phyloP scores from a whole-genome alignment of 495 filamentous ascomycete species.

The Oleoguttula mirabilis region DNA sequence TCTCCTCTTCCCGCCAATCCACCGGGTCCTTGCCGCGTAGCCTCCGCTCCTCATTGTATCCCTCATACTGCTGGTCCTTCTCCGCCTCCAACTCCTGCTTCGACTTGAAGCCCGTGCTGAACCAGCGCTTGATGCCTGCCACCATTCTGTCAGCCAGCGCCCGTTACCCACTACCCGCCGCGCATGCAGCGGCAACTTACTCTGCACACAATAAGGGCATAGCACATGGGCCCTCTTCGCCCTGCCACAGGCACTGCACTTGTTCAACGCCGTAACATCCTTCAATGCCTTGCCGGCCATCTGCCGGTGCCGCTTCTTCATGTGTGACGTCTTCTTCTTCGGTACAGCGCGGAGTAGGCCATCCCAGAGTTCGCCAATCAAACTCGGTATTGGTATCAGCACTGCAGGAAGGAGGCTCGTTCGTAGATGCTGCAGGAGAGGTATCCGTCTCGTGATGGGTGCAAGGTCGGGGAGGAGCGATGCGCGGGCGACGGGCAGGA shows the following conservation, averaged over 20 bases:
- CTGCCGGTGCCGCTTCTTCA: slow-evolving; percentile 84
- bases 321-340: slow-evolving; percentile 98
- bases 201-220: slow-evolving; percentile 71
- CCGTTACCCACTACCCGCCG: background rate
- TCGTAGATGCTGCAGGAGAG: slow-evolving; percentile 15
- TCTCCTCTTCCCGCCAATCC: slow-evolving; percentile 3
- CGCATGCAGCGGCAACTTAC: slow-evolving; percentile 31
- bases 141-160: background rate
- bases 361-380: slow-evolving; percentile 77
- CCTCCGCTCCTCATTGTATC: slow-evolving; percentile 13
- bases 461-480: slow-evolving; percentile 22
- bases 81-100: slow-evolving; percentile 11
- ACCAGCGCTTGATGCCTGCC: slow-evolving; percentile 19
- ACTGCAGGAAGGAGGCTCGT: slow-evolving; percentile 18
- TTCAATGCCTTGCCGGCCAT: slow-evolving; percentile 89
- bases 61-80: slow-evolving; percentile 5
- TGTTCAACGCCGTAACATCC: slow-evolving; percentile 74
- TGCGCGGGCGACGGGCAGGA: slow-evolving; percentile 26
- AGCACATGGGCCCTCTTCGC: slow-evolving; percentile 77
- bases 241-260: slow-evolving; percentile 77
- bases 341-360: slow-evolving; percentile 83
- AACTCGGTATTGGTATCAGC: slow-evolving; percentile 30
- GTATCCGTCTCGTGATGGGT: slow-evolving; percentile 18
- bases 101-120: slow-evolving; percentile 14
- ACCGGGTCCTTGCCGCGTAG: slow-evolving; percentile 3